Evolutionary conservation across 2,329 filamentous ascomycete species (phyloP), one percentile per base, ranked within the genome.

Genomic region (Chalaropsis ovoidea): DNA sequence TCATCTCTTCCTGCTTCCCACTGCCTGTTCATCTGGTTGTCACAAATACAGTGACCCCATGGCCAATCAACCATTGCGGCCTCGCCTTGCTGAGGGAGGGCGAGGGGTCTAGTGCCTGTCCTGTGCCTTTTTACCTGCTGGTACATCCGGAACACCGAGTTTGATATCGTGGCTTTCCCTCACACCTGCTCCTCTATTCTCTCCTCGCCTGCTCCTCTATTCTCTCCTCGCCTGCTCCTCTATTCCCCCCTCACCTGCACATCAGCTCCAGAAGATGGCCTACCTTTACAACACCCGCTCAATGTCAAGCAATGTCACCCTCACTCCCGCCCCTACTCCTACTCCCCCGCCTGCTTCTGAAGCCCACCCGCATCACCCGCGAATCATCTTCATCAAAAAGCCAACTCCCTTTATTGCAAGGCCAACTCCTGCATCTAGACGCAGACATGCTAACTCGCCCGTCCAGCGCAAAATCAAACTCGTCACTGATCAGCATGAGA

Each of bases 391-490:
- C 27, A 35, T 58, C 5, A 35, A 58, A 35, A 58, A 19, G 13
- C 27, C 54, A 31, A 3, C 54, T 27, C 15, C 10, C 22, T 41
- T 6, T n/a, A 64, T 45, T 15, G 31, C 61, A 27, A 60, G 64
- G 69, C 68, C 65, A 69, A 42, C 4, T 39, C 35, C 35, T 39
- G 35, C 27, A 31, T 19, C 31, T 49, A 47, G 2, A 1, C 31
- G 11, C 17, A 58, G 31, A 19, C 19, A 41, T 61, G 19, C 52
- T 61, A 45, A 61, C 41, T 49, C 45, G 45, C 47, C 61, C 66
- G 77, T 87, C 72, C 88, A 96, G 83, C 86, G 94, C 73, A 89
- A 85, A 73, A 82, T 99, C 77, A 95, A 93, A 83, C 85, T 99
- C 78, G 83, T 96, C 71, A 97, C 94, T 63, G 87, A 94, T 79